phyloP scores from a whole-genome alignment of 2,329 filamentous ascomycete species.

The Claviceps monticola region DNA sequence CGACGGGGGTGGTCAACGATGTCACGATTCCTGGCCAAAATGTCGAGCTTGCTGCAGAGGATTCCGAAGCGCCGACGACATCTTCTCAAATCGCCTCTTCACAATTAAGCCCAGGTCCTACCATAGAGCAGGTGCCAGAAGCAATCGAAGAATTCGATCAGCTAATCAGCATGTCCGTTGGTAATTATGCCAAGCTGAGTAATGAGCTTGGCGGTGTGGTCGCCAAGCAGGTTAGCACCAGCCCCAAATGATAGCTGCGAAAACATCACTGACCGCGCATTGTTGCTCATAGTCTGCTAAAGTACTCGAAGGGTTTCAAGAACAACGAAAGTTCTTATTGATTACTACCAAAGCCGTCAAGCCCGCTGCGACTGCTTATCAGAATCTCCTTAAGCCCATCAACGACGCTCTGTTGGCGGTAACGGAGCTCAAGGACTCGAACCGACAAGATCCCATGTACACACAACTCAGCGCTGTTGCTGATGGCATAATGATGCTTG shows the following conservation, averaged over 20 bases:
- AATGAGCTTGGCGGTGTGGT: slow-evolving; percentile 64
- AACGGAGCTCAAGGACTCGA: slow-evolving; percentile 67
- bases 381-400: slow-evolving; percentile 73
- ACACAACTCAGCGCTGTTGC: slow-evolving; percentile 77
- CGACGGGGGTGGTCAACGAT: slow-evolving; percentile 46
- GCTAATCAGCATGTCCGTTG: slow-evolving; percentile 60
- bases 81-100: slow-evolving; percentile 24
- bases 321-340: slow-evolving; percentile 76
- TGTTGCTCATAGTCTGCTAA: slow-evolving; percentile 28
- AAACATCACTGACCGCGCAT: slow-evolving; percentile 36
- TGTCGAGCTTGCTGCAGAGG: slow-evolving; percentile 17
- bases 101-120: slow-evolving; percentile 9
- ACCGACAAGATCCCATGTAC: slow-evolving; percentile 60
- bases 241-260: slow-evolving; percentile 38
- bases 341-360: slow-evolving; percentile 87
- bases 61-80: slow-evolving; percentile 22
- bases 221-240: slow-evolving; percentile 55
- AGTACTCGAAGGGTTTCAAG: slow-evolving; percentile 55
- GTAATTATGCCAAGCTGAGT: slow-evolving; percentile 66
- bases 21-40: slow-evolving; percentile 30
- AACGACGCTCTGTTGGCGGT: slow-evolving; percentile 71
- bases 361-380: slow-evolving; percentile 57
- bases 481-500: slow-evolving; percentile 78
- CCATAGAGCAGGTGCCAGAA: slow-evolving; percentile 48
- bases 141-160: slow-evolving; percentile 80